A percentile compares a stretch with the other conserved stretches of the same genome.
Evolutionary conservation across 495 filamentous ascomycete species (phyloP).

Genomic region (Lepraria neglecta): DNA sequence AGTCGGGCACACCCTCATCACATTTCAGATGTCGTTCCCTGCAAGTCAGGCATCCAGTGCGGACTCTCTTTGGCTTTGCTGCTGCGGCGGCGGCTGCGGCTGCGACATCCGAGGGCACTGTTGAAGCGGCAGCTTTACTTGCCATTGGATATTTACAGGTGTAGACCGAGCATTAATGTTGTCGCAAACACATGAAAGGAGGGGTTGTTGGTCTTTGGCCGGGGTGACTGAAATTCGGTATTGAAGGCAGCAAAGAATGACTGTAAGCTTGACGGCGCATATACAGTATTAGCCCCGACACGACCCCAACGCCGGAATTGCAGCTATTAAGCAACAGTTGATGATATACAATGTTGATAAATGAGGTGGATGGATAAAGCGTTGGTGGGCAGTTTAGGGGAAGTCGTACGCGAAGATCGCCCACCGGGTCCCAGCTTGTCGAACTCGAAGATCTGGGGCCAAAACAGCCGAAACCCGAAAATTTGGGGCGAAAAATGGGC

Average conservation of each 20-base stretch:
- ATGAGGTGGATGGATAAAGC: neutral
- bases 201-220: neutral
- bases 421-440: neutral
- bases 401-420: conserved; percentile 10
- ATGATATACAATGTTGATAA: neutral
- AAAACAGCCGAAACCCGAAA: conserved; percentile 1
- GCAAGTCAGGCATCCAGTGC: conserved; percentile 74
- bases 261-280: too few relatives aligned
- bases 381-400: conserved; percentile 1
- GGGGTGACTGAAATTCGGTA: neutral
- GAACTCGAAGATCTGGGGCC: conserved; percentile 10
- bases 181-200: conserved; percentile 7
- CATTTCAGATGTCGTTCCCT: conserved; percentile 72
- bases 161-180: conserved; percentile 3
- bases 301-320: neutral
- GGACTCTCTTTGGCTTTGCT: conserved; percentile 60
- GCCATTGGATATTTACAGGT: conserved; percentile 22
- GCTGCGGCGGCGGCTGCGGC: conserved; percentile 31
- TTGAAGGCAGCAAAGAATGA: neutral
- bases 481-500: neutral
- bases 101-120: conserved; percentile 20
- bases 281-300: neutral
- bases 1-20: conserved; percentile 75
- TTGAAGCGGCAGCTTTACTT: conserved; percentile 17
- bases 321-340: neutral